phyloP scores from a whole-genome alignment of 495 filamentous ascomycete genomes.

The Rusavskia elegans region DNA sequence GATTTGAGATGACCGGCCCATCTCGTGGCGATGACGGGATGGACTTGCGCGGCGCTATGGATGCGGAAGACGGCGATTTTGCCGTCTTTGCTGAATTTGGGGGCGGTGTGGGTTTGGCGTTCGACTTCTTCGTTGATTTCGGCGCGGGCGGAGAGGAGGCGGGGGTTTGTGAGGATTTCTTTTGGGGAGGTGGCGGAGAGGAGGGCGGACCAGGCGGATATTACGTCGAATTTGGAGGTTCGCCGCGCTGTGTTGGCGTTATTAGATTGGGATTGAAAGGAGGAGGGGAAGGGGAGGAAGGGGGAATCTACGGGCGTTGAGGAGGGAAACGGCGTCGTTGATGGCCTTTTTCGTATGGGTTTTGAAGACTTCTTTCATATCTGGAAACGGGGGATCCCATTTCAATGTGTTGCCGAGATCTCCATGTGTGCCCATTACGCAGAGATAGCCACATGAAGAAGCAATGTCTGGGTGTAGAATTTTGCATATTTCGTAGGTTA shows the following conservation, averaged over 20 bases:
- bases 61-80: conserved; percentile 41
- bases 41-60: conserved; percentile 34
- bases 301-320: conserved; percentile 32
- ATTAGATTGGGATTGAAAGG: background rate
- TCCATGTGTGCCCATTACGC: conserved; percentile 41
- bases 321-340: conserved; percentile 35
- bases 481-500: conserved; percentile 40
- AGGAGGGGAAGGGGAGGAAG: background rate
- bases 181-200: conserved; percentile 21
- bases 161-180: conserved; percentile 27
- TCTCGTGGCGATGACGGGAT: conserved; percentile 41
- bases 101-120: conserved; percentile 34
- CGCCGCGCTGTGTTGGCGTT: conserved; percentile 20
- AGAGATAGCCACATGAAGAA: conserved; percentile 33
- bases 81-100: conserved; percentile 38
- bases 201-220: conserved; percentile 37
- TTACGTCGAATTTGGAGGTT: conserved; percentile 35
- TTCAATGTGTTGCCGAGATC: conserved; percentile 40
- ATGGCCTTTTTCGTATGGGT: conserved; percentile 37
- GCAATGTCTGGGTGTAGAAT: conserved; percentile 27
- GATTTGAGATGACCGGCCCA: conserved; percentile 33
- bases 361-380: conserved; percentile 39
- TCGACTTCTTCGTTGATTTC: conserved; percentile 40
- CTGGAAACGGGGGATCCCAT: conserved; percentile 41
- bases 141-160: conserved; percentile 26